Base-by-base conservation (phyloP, 73 alveolate genomes). In the Tetrahymena thermophila region DNA sequence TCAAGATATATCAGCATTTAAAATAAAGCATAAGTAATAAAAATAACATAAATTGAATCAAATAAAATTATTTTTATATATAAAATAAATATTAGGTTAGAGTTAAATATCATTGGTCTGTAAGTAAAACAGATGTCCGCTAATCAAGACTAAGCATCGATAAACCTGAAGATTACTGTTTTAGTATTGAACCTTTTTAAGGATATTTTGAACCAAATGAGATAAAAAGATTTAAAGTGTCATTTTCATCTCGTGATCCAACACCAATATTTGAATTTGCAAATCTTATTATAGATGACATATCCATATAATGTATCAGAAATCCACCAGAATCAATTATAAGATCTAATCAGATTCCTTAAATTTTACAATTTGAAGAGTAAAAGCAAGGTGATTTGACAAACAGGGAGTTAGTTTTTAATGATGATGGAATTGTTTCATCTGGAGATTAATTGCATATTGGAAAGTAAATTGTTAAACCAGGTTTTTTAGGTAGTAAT, bases 31-130 rank as follows among this genome's bases (percentile, higher is more conserved):
- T 97, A 99, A 1, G 97, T 98, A 71, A 71, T 71, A 28, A 28
- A 71, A 19, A 71, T 19, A 28, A 1, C 31, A 71, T 50, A 71
- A 25, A 2, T 28, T 71, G 6, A n/a, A 23, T 56, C 14, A 4
- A 4, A 25, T n/a, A 23, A 25, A 56, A 9, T 13, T 9, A 56
- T 56, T 21, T 23, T 56, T 7, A 23, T 13, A 25, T 56, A 11
- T 9, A 0, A 56, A 56, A 23, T 56, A 71, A 9, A n/a, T 71
- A 25, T 19, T 21, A 71, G 89, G 89, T 71, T 38, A 97, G 98
- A 55, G 98, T 98, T 28, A 97, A 97, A 94, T 98, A 98, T 94
- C 99, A 98, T 96, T 98, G 99, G 99, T 97, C 99, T 42, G 94
- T 98, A 55, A 96, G 97, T 96, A 98, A 97, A 94, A 56, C 93